Base-by-base conservation (phyloP, 805 yeast species). In the Pichia phayaonensis region DNA sequence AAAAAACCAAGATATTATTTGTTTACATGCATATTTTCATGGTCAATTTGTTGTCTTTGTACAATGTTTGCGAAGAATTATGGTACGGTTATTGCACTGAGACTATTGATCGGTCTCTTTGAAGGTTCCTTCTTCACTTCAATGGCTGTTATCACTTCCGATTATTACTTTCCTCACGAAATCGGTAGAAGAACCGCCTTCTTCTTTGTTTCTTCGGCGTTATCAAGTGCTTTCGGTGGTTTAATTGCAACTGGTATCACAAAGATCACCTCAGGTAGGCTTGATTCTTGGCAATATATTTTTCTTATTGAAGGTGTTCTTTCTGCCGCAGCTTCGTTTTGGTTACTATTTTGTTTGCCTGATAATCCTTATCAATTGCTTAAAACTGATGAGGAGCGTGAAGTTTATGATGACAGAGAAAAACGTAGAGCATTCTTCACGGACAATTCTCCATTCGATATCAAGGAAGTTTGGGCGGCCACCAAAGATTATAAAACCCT, bases 101-200 rank as follows among this genome's bases (percentile, higher is more conserved):
- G 49, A 39, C 34, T 46, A 13, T 26, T 46, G 3, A 18, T 46
- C 20, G 49, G 49, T 41, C 44, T 46, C 15, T 46, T 40, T 27
- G 49, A 46, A 27, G 49, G 49, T 18, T 46, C 49, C 3, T 46
- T 38, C 24, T 46, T 46, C n/a, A 46, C 40, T 42, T 46, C 45
- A 18, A 40, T 46, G 13, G 45, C 49, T 23, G 49, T 46, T 18
- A 18, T 46, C 20, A 46, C 49, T 7, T 39, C 49, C 8, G 49
- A 46, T 42, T 46, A 46, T 20, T 46, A 41, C 24, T 46, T 46
- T 22, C 49, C 49, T 13, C 29, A 41, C 8, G 49, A 46, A 42
- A 16, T 46, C 16, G 49, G 49, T 36, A 39, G 49, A 18, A 39
- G 49, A 42, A 46, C 49, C 11, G 45, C 45, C 3, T 46, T n/a